Evolutionary conservation across 2,329 filamentous ascomycete species (phyloP).

Genomic region (Penicillium concentricum): DNA sequence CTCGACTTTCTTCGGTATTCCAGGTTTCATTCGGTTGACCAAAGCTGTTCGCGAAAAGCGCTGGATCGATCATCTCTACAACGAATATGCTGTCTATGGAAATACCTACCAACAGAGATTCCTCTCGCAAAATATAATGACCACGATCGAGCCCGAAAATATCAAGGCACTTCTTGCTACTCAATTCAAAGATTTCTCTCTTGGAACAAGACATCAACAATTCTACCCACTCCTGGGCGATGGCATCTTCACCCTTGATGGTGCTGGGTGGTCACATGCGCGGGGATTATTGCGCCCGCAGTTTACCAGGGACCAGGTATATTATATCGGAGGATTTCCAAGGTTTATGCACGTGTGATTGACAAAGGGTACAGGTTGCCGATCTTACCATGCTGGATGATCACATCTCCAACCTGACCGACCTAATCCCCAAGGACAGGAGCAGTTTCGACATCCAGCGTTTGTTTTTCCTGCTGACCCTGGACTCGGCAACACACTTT

Average conservation of each 20-base stretch:
- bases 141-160: slow-evolving; percentile 54
- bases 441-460: slow-evolving; percentile 67
- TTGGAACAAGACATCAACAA: slow-evolving; percentile 74
- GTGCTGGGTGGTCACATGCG: slow-evolving; percentile 72
- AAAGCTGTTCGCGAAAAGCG: slow-evolving; percentile 29
- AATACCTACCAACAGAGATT: slow-evolving; percentile 26
- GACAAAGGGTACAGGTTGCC: slow-evolving; percentile 24
- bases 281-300: slow-evolving; percentile 79
- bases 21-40: slow-evolving; percentile 22
- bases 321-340: neutral
- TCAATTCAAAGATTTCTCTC: slow-evolving; percentile 79
- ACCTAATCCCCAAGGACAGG: slow-evolving; percentile 53
- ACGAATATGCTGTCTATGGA: slow-evolving; percentile 26
- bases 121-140: slow-evolving; percentile 20
- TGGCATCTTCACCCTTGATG: slow-evolving; percentile 68
- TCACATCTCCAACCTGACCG: slow-evolving; percentile 70
- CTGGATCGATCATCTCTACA: slow-evolving; percentile 30
- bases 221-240: slow-evolving; percentile 42
- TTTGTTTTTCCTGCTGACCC: slow-evolving; percentile 75
- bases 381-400: slow-evolving; percentile 79
- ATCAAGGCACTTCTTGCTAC: slow-evolving; percentile 82
- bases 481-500: slow-evolving; percentile 86
- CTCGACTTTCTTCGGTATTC: slow-evolving; percentile 25
- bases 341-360: neutral
- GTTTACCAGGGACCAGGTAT: slow-evolving; percentile 78